phyloP scores from a whole-genome alignment of 345 rosid genomes.

The Cardiospermum halicacabum region DNA sequence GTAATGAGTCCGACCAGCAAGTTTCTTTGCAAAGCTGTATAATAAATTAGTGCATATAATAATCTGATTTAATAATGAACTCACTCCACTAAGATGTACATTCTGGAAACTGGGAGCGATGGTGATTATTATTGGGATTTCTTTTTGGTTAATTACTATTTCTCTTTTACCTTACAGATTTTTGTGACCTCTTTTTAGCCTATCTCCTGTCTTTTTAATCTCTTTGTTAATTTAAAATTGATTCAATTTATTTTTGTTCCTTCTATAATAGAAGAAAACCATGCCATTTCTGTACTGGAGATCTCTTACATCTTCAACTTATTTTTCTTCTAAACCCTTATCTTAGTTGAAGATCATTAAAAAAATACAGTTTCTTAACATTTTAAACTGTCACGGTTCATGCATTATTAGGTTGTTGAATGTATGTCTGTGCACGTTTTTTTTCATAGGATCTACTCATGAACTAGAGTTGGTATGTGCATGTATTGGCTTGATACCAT shows the following conservation, averaged over 20 bases:
- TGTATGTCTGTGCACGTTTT: not conserved
- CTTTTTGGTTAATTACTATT: not conserved
- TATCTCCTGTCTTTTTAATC: too few species aligned
- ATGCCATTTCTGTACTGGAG: not conserved
- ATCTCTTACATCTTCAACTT: not conserved
- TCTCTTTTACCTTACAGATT: not conserved
- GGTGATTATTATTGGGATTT: too few species aligned
- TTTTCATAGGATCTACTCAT: not conserved
- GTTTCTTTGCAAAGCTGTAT: not conserved
- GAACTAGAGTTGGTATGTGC: not conserved
- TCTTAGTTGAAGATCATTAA: not conserved
- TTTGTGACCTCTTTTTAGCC: not conserved
- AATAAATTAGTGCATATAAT: not conserved
- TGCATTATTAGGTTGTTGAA: constrained; percentile 4
- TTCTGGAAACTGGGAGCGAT: too few species aligned
- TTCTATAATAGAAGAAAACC: not conserved
- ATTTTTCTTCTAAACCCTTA: not conserved
- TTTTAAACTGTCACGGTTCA: too few species aligned
- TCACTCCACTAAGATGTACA: too few species aligned
- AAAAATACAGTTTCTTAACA: not conserved
- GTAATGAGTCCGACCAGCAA: not conserved
- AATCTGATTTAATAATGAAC: not conserved
- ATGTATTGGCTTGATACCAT: not conserved
- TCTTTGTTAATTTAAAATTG: not conserved
- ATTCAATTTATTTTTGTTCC: not conserved